Base-by-base conservation (phyloP, 495 filamentous ascomycete genomes). In the Penicillium alfredii region DNA sequence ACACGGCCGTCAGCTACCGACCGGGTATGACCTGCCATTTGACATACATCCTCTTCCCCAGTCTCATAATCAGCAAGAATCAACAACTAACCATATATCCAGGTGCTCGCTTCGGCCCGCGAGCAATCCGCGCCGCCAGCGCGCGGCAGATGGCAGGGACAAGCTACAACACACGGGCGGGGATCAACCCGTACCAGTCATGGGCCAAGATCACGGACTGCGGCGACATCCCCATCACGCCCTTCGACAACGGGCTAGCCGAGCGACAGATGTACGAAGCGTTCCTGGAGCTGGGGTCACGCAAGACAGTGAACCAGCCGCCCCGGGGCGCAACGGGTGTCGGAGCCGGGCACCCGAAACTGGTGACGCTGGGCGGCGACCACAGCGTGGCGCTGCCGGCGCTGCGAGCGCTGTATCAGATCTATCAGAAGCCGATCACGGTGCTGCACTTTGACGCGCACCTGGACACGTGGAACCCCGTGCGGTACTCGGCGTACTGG, bases 391-490 rank as follows among this genome's bases (percentile, higher is more conserved):
- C 83, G 2, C 68, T 92, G 8, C 80, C 86, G 3, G 84, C 84
- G 4, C 70, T 94, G 13, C 68, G 87, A 3, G 83, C 82, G 0
- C 54, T 89, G 35, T 74, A 80, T 33, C 73, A 76, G 45, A 69
- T 82, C n/a, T 77, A 89, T 55, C 77, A 78, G 18, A 66, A 72
- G 39, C 80, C 82, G 1, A 69, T 92, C 17, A 76, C 84, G 3
- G 86, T 92, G 8, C 68, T 93, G 30, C 86, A 93, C 58, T 92
- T 92, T 58, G 87, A 92, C 49, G 84, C 77, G 7, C 81, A 86
- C 53, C 69, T 84, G 0, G 86, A 93, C 53, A 92, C 86, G 4
- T 90, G 86, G 86, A 77, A 87, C 52, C 86, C 87, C 1, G 74
- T 72, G 8, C 82, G 81, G 38, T 90, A 89, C 58, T 79, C 82